Percentiles rank a stretch among this genome's conserved stretches.
phyloP scores from a whole-genome alignment of 192 early-diverging fungal genomes.

The Haplosporangium gracile region DNA sequence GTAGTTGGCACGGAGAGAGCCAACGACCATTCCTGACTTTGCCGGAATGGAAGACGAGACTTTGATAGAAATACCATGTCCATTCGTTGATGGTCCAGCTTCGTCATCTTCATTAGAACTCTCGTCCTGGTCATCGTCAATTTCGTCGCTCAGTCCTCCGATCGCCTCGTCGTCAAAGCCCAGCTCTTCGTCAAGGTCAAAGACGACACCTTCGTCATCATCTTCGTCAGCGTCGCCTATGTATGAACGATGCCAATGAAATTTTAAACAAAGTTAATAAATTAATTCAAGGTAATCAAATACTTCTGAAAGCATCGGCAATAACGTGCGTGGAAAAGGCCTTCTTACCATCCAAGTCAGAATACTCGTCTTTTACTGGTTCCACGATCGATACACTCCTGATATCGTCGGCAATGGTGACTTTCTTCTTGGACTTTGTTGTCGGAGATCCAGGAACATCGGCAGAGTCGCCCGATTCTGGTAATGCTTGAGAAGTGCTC shows the following conservation, averaged over 20 bases:
- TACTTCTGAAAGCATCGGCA: neutral
- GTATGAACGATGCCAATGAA: neutral
- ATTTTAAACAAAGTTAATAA: neutral
- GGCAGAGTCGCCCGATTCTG: neutral
- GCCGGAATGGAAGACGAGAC: conserved; percentile 10
- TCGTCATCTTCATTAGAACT: neutral
- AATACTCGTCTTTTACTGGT: conserved; percentile 14
- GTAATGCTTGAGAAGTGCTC: neutral
- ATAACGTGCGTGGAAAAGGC: neutral
- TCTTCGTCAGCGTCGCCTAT: conserved; percentile 19
- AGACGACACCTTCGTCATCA: conserved; percentile 43
- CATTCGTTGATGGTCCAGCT: neutral
- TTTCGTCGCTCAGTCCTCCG: neutral
- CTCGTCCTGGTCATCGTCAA: neutral
- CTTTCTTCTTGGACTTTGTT: conserved; percentile 48
- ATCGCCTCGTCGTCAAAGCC: conserved; percentile 29
- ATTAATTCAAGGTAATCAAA: neutral
- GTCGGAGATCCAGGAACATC: conserved; percentile 7
- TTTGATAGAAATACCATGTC: conserved; percentile 21
- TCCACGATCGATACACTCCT: conserved; percentile 36
- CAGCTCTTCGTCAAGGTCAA: conserved; percentile 52
- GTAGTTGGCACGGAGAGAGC: conserved; percentile 44
- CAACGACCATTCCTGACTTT: conserved; percentile 37
- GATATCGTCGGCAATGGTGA: conserved; percentile 38
- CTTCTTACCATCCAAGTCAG: neutral